Base-by-base conservation (phyloP, 1,139 yeast species). In the Meyerozyma sp. region DNA sequence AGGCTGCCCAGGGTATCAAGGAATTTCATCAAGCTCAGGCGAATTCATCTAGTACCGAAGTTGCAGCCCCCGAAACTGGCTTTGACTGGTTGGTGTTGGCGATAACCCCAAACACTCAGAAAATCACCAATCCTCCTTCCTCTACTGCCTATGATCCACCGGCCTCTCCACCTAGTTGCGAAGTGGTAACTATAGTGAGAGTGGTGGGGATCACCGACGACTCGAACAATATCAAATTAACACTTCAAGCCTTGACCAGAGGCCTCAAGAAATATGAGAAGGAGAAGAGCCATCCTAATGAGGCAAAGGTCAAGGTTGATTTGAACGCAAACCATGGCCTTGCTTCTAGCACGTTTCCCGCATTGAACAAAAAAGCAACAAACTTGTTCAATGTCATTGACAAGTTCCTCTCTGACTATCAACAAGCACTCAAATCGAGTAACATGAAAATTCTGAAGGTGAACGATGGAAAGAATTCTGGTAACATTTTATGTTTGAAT, bases 161-260 rank as follows among this genome's bases (percentile, higher is more conserved):
- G 21, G 26, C 20, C 8, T 11, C 37, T 20, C 23, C 11, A 13
- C 27, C 21, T 5, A 13, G 23, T n/a, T 27, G 50, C 23, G 55
- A 62, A 10, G 65, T 65, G 2, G 73, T 70, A 8, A 79, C 84
- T 0, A 56, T 81, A 3, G 74, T 75, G 10, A 64, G 77, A 46
- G 68, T 81, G 10, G 70, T 73, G 13, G 81, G 79, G 1, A 59
- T 79, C 10, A 61, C 68, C 27, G 79, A 73, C 44, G 79, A 72
- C 46, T 65, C 72, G 27, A 68, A 69, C 44, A 66, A 64, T 39
- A 62, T 79, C 39, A 67, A 70, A 21, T 51, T 82, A 37, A 73
- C 82, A 0, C 66, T 82, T 42, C 81, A 76, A 51, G 83, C 84
- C 0, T 50, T 80, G n/a, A 58, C 71, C 1, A 65, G 87, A 48